phyloP scores from a whole-genome alignment of 2,329 filamentous ascomycete species.

The Penicillium sp. region DNA sequence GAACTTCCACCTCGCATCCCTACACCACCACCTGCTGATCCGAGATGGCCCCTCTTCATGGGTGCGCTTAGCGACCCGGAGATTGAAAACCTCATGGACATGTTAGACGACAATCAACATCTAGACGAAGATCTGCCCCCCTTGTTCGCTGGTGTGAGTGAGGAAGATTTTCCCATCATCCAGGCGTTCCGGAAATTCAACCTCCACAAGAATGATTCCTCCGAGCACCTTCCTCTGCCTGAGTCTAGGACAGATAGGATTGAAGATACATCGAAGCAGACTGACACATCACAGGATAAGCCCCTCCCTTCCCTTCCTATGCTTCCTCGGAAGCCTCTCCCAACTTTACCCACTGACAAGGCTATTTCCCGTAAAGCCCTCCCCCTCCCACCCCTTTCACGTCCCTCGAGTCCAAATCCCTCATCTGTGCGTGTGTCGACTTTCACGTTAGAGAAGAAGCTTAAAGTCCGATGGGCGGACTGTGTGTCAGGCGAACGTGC shows the following conservation, averaged over 20 bases:
- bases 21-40: neutral
- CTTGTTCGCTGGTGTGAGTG: neutral
- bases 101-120: neutral
- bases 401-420: neutral
- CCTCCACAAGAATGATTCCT: neutral
- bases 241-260: neutral
- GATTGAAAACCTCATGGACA: neutral
- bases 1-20: neutral
- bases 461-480: neutral
- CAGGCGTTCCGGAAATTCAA: constrained; percentile 1
- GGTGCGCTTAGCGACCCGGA: neutral
- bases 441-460: neutral
- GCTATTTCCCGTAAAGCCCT: neutral
- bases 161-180: neutral
- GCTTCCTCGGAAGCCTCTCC: neutral
- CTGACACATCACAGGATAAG: neutral
- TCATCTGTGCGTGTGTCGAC: neutral
- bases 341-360: neutral
- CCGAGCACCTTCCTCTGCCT: neutral
- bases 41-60: constrained; percentile 4
- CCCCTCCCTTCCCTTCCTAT: neutral
- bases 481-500: neutral
- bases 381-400: neutral
- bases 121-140: neutral
- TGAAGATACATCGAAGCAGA: neutral